These are phyloP conservation scores for Populus deltoides DNA, from an alignment of 345 rosid genomes.

Conservation along the genomic window DNA sequence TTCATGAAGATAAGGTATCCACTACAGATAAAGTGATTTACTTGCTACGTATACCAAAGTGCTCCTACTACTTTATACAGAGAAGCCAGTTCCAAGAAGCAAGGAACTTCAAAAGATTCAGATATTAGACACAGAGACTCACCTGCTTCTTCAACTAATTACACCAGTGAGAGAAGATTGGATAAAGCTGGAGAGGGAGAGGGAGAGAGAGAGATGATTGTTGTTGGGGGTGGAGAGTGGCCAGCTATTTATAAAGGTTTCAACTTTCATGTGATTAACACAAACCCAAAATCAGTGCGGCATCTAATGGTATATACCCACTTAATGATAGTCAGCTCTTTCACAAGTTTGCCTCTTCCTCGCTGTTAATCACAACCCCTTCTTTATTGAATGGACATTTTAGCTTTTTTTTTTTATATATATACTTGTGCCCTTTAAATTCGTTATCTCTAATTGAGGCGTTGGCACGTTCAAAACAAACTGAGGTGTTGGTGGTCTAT, in stretches of 20 bases:
- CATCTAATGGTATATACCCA: conserved; percentile 1
- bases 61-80: neutral
- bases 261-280: neutral
- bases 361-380: neutral
- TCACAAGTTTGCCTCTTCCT: neutral
- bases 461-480: too few relatives aligned
- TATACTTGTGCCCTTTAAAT: too few relatives aligned
- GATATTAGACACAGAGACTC: neutral
- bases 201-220: neutral
- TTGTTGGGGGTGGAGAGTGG: neutral
- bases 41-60: neutral
- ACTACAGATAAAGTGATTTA: neutral
- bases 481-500: too few relatives aligned
- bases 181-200: neutral
- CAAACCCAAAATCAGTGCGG: neutral
- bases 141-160: conserved; percentile 3
- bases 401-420: too few relatives aligned
- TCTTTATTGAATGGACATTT: neutral
- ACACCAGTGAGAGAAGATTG: neutral
- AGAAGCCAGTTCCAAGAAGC: neutral
- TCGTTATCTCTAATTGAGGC: too few relatives aligned
- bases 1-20: neutral
- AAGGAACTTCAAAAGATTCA: neutral
- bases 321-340: neutral
- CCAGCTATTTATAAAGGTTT: neutral